These are phyloP conservation scores for Areca catechu DNA, from an alignment of 176 grass and related monocot species.

Conservation along the genomic window DNA sequence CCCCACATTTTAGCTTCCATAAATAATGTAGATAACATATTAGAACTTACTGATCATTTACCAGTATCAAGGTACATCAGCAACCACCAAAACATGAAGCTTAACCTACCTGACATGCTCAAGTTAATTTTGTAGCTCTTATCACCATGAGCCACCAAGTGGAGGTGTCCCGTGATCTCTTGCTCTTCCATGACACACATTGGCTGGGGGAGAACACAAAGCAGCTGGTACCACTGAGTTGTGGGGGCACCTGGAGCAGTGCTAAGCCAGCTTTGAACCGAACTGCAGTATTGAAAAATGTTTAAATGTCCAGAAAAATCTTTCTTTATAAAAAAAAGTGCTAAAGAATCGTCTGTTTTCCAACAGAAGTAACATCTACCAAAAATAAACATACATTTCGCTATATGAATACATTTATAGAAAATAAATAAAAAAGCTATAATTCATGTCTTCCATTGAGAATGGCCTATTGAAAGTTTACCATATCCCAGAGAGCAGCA, in stretches of 20 bases:
- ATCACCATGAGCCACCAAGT: constrained; percentile 64
- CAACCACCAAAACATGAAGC: neutral
- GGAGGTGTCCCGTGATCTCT: constrained; percentile 88
- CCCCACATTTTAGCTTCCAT: constrained; percentile 95
- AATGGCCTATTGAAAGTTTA: too few species aligned
- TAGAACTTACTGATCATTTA: neutral
- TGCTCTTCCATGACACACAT: constrained; percentile 96
- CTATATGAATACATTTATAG: too few species aligned
- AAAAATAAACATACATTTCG: too few species aligned
- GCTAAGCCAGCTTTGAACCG: constrained; percentile 87
- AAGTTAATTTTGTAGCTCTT: constrained; percentile 92
- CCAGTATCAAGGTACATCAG: neutral
- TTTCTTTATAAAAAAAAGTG: too few species aligned
- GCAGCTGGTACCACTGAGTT: constrained; percentile 95
- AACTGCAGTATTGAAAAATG: constrained; percentile 31
- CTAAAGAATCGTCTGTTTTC: too few species aligned
- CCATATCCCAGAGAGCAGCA: too few species aligned
- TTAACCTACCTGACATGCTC: constrained; percentile 65
- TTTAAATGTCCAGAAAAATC: too few species aligned
- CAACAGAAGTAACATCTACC: neutral
- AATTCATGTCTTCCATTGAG: too few species aligned
- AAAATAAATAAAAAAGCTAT: too few species aligned
- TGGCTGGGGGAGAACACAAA: constrained; percentile 86
- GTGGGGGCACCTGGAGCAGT: constrained; percentile 84
- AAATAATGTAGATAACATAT: neutral